A percentile compares a stretch with the other conserved stretches of the same genome.
These are phyloP conservation scores for Ashbya aceris DNA, from an alignment of 1,139 yeast genomes.

Conservation along the genomic window DNA sequence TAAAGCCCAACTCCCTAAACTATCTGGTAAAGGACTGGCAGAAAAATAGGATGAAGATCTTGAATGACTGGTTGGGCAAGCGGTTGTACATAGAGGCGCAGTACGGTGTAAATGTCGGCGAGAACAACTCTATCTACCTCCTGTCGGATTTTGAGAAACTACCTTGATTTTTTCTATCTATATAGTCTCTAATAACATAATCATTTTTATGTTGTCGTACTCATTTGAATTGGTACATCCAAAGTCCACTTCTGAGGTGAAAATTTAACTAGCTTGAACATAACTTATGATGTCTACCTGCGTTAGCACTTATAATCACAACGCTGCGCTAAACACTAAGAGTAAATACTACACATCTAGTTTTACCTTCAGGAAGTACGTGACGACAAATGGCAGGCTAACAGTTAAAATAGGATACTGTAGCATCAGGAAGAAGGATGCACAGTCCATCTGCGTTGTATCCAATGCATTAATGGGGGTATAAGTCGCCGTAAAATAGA, in stretches of 20 bases:
- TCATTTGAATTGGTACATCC: no score
- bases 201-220: no score
- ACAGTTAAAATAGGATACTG: conserved; percentile 53
- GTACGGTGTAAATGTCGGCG: conserved; percentile 56
- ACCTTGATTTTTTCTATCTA: no score
- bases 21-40: conserved; percentile 63
- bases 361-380: conserved; percentile 43
- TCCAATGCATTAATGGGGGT: conserved; percentile 51
- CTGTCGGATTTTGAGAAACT: conserved; percentile 26
- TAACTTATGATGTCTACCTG: no score
- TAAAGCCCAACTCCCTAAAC: conserved; percentile 46
- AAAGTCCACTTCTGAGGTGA: no score
- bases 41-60: conserved; percentile 61
- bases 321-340: conserved; percentile 11
- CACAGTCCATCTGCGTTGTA: conserved; percentile 66
- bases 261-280: no score
- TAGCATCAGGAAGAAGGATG: conserved; percentile 51
- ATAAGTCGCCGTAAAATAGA: conserved; percentile 67
- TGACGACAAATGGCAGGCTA: conserved; percentile 56
- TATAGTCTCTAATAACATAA: no score
- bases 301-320: neutral
- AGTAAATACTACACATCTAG: conserved; percentile 10
- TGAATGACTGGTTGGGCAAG: conserved; percentile 44
- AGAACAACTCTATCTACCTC: conserved; percentile 43
- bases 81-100: conserved; percentile 34